Percentiles rank a stretch among this genome's conserved stretches.
phyloP scores from a whole-genome alignment of 2,329 filamentous ascomycete species.

The Seiridium unicorne region DNA sequence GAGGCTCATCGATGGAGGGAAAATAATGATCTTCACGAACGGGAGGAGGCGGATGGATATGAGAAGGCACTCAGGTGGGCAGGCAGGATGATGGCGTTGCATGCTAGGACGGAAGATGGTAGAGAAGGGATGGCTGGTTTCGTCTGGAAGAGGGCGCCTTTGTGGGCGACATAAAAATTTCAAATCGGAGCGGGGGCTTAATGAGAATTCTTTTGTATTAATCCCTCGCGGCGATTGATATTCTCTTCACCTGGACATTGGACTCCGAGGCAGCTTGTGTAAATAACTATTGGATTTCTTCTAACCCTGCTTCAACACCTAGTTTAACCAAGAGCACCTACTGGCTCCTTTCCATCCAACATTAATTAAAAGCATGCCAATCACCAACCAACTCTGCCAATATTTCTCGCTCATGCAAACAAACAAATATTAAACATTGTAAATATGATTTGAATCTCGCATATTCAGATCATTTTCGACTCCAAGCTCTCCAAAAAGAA shows the following conservation, averaged over 20 bases:
- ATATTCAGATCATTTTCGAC: neutral
- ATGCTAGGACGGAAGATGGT: constrained; percentile 26
- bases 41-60: constrained; percentile 19
- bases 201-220: too few species aligned
- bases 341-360: too few species aligned
- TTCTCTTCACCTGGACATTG: too few species aligned
- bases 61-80: constrained; percentile 22
- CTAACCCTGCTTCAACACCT: neutral
- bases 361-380: too few species aligned
- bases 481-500: too few species aligned
- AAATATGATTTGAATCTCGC: neutral
- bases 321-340: neutral
- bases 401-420: too few species aligned
- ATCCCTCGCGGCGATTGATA: too few species aligned
- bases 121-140: constrained; percentile 26
- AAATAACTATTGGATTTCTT: too few species aligned
- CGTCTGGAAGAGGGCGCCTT: constrained; percentile 20
- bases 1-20: neutral
- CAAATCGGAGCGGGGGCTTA: neutral
- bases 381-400: too few species aligned
- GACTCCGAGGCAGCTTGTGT: too few species aligned
- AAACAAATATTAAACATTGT: neutral
- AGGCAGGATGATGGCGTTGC: constrained; percentile 25
- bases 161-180: constrained; percentile 13
- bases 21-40: neutral